Evolutionary conservation across 139 green algal genomes (phyloP).

Genomic region (Pseudopediastrum boryanum): DNA sequence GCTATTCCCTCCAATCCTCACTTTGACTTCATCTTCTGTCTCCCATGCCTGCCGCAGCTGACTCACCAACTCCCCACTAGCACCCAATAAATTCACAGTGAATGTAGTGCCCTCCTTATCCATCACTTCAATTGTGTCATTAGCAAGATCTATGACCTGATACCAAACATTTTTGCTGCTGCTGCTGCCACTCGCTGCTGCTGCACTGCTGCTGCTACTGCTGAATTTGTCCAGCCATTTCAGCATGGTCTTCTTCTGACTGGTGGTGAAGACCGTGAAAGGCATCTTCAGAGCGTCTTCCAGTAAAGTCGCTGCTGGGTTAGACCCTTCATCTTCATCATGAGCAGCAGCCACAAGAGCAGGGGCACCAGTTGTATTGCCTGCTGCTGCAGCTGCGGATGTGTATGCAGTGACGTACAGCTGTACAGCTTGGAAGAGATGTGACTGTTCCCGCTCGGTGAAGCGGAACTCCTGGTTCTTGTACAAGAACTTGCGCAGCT

Average conservation of each 20-base stretch:
- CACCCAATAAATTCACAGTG: too few species aligned
- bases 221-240: conserved; percentile 28
- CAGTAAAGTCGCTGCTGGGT: neutral
- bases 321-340: neutral
- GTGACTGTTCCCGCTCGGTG: conserved; percentile 10
- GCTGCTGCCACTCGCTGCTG: neutral
- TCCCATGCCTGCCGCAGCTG: too few species aligned
- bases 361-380: neutral
- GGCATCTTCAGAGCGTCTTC: conserved; percentile 36
- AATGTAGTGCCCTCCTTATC: too few species aligned
- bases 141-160: too few species aligned
- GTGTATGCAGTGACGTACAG: conserved; percentile 17
- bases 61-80: too few species aligned
- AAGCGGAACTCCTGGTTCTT: conserved; percentile 27
- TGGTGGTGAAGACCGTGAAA: conserved; percentile 32
- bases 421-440: conserved; percentile 32
- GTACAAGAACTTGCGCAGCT: conserved; percentile 24
- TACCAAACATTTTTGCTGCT: too few species aligned
- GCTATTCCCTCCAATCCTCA: too few species aligned
- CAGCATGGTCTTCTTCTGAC: conserved; percentile 34
- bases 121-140: too few species aligned
- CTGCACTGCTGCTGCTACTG: conserved; percentile 3
- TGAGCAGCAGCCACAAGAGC: conserved; percentile 17
- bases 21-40: too few species aligned
- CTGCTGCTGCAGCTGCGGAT: neutral